Conservation (phyloP, 2,329 filamentous ascomycete species). For the Cryphonectria japonica region DNA sequence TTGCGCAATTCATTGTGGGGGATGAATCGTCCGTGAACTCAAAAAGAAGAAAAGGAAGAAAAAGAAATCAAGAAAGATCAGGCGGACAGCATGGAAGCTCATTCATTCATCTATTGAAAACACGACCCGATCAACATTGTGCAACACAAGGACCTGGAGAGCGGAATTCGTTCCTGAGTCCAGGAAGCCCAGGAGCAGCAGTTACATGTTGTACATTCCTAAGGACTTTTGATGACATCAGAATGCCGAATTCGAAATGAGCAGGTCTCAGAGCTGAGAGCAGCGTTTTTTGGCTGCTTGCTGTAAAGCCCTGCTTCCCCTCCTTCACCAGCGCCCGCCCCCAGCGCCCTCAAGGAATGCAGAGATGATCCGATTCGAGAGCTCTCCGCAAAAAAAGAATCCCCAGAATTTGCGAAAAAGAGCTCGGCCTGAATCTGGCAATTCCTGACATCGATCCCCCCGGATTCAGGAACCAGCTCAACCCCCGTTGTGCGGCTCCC, state of each 20-base stretch:
- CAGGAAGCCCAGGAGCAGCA: not conserved
- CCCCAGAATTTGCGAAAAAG: constrained; percentile 11
- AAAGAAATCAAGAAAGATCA: no score
- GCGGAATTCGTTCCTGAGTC: not conserved
- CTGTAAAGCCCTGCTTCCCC: no score
- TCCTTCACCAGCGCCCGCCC: no score
- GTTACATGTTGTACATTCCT: constrained; percentile 2
- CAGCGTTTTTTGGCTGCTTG: not conserved
- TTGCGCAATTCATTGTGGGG: not conserved
- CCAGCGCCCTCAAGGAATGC: not conserved
- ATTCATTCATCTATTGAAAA: not conserved
- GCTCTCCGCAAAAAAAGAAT: constrained; percentile 14
- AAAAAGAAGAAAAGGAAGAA: not conserved
- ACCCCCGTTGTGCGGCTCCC: constrained; percentile 10
- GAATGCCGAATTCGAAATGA: constrained; percentile 4
- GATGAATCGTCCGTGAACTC: not conserved
- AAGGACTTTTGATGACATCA: not conserved
- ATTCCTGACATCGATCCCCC: constrained; percentile 13
- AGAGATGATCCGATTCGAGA: not conserved
- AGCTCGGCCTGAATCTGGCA: constrained; percentile 3
- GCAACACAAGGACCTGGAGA: not conserved
- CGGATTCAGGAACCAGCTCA: constrained; percentile 11
- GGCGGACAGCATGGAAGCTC: no score
- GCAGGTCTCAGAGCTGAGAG: constrained; percentile 14
- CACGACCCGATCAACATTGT: not conserved